Conservation (phyloP, 352 stramenopile species). For the Phytophthora fragariae region DNA sequence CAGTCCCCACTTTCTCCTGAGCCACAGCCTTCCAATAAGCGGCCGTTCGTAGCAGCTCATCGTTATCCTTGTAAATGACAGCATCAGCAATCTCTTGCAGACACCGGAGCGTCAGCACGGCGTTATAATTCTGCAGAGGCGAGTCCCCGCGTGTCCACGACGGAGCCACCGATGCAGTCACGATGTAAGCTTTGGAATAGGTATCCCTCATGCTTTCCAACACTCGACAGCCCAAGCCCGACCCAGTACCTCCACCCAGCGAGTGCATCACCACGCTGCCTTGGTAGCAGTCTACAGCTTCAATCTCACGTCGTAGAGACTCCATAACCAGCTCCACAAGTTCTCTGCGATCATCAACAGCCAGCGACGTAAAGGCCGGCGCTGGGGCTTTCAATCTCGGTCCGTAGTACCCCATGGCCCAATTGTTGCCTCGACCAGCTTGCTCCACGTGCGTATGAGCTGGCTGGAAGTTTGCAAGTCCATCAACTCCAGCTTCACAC, state of each 20-base stretch:
- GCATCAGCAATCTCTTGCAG: constrained; percentile 78
- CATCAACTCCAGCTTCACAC: constrained; percentile 3
- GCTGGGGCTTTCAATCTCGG: constrained; percentile 30
- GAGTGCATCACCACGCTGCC: constrained; percentile 84
- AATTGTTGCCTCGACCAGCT: constrained; percentile 88
- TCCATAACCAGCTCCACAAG: constrained; percentile 78
- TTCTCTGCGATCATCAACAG: constrained; percentile 47
- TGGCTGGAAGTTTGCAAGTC: constrained; percentile 36
- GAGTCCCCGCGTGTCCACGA: constrained; percentile 71
- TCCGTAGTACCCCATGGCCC: constrained; percentile 85
- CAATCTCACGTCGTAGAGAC: constrained; percentile 77
- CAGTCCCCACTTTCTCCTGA: constrained; percentile 2
- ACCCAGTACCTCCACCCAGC: constrained; percentile 82
- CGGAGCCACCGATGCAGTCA: constrained; percentile 73
- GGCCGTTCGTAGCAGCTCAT: constrained; percentile 70
- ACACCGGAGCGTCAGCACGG: constrained; percentile 71
- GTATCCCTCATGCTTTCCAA: constrained; percentile 84
- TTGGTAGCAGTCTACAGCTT: constrained; percentile 72
- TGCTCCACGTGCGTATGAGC: constrained; percentile 70
- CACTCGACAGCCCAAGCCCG: constrained; percentile 81
- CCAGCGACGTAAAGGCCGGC: constrained; percentile 41
- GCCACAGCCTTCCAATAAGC: constrained; percentile 60
- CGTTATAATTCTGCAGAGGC: constrained; percentile 90
- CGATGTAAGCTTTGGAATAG: constrained; percentile 78
- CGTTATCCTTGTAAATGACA: constrained; percentile 89